Percentiles rank a stretch among this genome's conserved stretches.
Evolutionary conservation across 257 asterid genomes (phyloP).

Genomic region (Jacaranda mimosifolia): DNA sequence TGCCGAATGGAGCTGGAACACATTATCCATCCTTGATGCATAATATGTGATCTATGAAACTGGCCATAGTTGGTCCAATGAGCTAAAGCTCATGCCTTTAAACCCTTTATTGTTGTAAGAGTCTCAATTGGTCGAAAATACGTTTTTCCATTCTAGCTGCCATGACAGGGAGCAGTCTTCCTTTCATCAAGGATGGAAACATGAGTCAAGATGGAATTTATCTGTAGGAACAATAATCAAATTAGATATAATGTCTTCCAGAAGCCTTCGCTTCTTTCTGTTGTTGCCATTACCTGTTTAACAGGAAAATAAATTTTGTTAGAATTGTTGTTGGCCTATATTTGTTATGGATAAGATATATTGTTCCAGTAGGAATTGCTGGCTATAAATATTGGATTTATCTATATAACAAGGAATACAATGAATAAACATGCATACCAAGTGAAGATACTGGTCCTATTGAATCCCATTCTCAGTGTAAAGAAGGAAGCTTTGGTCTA

Average conservation of each 20-base stretch:
- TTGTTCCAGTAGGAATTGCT: not conserved
- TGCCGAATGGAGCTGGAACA: slow-evolving; percentile 28
- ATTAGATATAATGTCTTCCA: slow-evolving; percentile 17
- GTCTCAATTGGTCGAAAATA: slow-evolving; percentile 7
- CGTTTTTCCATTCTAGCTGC: not conserved
- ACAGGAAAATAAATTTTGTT: not conserved
- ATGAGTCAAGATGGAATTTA: not conserved
- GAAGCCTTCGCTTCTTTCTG: slow-evolving; percentile 16
- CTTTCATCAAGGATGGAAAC: not conserved
- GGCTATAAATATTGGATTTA: not conserved
- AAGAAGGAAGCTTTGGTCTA: not conserved
- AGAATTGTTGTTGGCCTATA: not conserved
- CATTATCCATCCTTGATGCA: slow-evolving; percentile 9
- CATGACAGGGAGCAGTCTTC: slow-evolving; percentile 9
- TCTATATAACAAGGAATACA: slow-evolving; percentile 1
- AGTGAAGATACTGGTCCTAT: not conserved
- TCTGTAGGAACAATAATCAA: not conserved
- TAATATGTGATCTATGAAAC: slow-evolving; percentile 24
- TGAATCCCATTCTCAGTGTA: not conserved
- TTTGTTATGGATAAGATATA: not conserved
- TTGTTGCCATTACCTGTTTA: not conserved
- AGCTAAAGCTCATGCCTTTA: slow-evolving; percentile 12
- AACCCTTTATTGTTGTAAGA: slow-evolving; percentile 6
- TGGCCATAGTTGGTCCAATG: slow-evolving; percentile 20
- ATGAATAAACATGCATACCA: slow-evolving; percentile 17